These are phyloP conservation scores for Aspergillus ostianus DNA, from an alignment of 495 filamentous ascomycete genomes.

Conservation along the genomic window DNA sequence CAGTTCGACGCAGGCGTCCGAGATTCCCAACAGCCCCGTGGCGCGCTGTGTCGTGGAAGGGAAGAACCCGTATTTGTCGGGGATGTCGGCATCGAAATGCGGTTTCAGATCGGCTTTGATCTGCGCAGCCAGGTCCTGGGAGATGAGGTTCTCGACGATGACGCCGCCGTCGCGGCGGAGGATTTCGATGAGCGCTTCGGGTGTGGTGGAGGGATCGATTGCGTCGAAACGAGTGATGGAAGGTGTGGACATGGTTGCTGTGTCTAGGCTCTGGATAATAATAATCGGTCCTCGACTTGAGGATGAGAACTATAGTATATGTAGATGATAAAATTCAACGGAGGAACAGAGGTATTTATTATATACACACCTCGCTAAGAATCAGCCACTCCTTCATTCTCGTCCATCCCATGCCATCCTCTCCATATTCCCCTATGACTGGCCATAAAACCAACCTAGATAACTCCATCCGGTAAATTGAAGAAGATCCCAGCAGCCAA, in stretches of 20 bases:
- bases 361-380: no score
- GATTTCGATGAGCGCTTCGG: constrained; percentile 8
- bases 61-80: constrained; percentile 28
- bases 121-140: constrained; percentile 18
- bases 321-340: neutral
- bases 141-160: constrained; percentile 26
- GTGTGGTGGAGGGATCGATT: constrained; percentile 8
- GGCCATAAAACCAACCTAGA: no score
- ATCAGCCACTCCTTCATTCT: no score
- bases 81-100: constrained; percentile 23
- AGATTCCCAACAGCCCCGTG: constrained; percentile 29
- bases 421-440: no score
- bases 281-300: neutral
- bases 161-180: constrained; percentile 22
- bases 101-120: constrained; percentile 28
- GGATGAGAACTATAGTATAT: neutral
- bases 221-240: constrained; percentile 16
- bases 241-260: neutral
- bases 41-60: constrained; percentile 32
- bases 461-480: no score
- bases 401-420: no score
- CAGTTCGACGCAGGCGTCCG: constrained; percentile 27
- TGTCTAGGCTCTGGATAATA: no score
- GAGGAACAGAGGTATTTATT: no score
- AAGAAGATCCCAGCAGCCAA: neutral